Conservation (phyloP, 2,329 filamentous ascomycete genomes). For the Fusarium compactum region DNA sequence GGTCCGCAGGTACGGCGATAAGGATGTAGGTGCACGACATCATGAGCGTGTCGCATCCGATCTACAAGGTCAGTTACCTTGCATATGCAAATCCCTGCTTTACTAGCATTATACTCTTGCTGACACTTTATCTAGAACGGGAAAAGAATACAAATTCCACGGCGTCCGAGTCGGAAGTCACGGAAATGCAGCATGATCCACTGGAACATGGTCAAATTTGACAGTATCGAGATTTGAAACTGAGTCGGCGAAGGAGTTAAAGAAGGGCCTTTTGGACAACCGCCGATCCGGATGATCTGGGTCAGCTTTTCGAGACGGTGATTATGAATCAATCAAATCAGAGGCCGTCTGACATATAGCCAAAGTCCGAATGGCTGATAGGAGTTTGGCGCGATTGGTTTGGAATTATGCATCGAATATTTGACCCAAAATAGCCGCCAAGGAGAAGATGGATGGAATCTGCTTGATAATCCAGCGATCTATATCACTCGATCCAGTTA, state of each 20-base stretch:
- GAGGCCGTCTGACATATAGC: conserved; percentile 11
- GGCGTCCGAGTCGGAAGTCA: conserved; percentile 35
- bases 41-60: conserved; percentile 10
- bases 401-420: background rate
- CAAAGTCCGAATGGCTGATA: conserved; percentile 3
- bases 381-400: conserved; percentile 2
- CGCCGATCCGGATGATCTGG: conserved; percentile 13
- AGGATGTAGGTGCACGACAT: conserved; percentile 12
- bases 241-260: conserved; percentile 14
- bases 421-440: conserved; percentile 7
- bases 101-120: conserved; percentile 9
- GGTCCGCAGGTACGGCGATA: conserved; percentile 7
- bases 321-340: conserved; percentile 29
- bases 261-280: background rate
- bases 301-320: conserved; percentile 13
- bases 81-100: conserved; percentile 13
- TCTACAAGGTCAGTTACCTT: conserved; percentile 24
- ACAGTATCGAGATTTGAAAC: conserved; percentile 33
- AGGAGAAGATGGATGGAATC: background rate
- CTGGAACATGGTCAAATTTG: conserved; percentile 11
- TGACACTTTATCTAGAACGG: conserved; percentile 13
- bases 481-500: background rate
- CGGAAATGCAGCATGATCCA: conserved; percentile 24
- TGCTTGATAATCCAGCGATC: conserved; percentile 26
- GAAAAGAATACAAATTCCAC: conserved; percentile 5